A percentile compares a stretch with the other conserved stretches of the same genome.
phyloP scores from a whole-genome alignment of 352 stramenopile genomes.

The Globisporangium camurandrum region DNA sequence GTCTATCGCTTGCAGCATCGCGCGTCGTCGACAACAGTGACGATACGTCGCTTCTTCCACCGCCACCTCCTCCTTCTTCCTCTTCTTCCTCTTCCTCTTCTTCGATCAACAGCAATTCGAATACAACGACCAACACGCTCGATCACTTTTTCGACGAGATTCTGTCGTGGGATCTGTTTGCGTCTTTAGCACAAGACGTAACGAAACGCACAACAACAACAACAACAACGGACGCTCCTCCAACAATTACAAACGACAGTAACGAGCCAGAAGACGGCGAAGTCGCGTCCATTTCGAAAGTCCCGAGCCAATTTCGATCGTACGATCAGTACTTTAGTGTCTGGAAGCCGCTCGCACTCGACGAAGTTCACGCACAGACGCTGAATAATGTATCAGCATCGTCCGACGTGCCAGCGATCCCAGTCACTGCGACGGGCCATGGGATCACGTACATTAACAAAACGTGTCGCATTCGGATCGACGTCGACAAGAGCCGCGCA shows the following conservation, averaged over 20 bases:
- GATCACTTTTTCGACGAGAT: conserved; percentile 83
- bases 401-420: conserved; percentile 52
- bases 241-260: no score
- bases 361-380: conserved; percentile 86
- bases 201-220: conserved; percentile 43
- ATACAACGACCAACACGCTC: conserved; percentile 43
- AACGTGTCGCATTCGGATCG: conserved; percentile 64
- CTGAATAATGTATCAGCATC: conserved; percentile 70
- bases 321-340: conserved; percentile 87
- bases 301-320: conserved; percentile 80
- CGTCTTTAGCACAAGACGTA: no score
- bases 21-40: conserved; percentile 8
- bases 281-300: conserved; percentile 40
- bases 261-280: conserved; percentile 72
- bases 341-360: conserved; percentile 77
- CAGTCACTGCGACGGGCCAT: conserved; percentile 36
- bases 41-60: not conserved
- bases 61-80: no score
- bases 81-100: no score
- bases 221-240: conserved; percentile 67
- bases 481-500: conserved; percentile 41
- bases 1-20: conserved; percentile 7
- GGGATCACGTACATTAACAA: conserved; percentile 51
- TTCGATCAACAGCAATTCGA: no score
- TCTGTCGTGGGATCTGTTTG: conserved; percentile 77